Base-by-base conservation (phyloP, 805 yeast species). In the Candida montana region DNA sequence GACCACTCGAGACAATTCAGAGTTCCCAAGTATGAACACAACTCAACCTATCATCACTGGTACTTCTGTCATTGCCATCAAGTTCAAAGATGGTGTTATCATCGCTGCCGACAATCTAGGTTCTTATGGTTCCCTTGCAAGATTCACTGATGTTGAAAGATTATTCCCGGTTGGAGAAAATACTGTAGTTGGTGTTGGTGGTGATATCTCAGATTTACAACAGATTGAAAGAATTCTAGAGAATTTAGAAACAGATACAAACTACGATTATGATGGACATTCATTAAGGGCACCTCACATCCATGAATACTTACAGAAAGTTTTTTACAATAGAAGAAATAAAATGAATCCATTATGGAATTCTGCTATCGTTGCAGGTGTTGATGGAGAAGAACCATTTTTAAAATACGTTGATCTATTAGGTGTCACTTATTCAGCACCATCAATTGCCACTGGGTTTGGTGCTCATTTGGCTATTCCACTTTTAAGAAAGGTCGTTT, bases 341-440 rank as follows among this genome's bases (percentile, higher is more conserved):
- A 89, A 93, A 64, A 82, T 93, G 91, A 79, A 93, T 61, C 99
- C 99, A 19, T 72, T 89, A 50, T 93, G 98, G 98, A 93, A 93
- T 64, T 83, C 98, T 1, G 67, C 85, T 30, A 71, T 93, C 42
- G 97, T 93, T 39, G 96, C 89, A 12, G 99, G 99, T 9, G 72
- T 83, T 52, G 83, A 84, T 59, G 79, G 75, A 49, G 79, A 79
- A 31, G 72, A 68, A 35, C 88, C 93, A 34, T 85, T 84, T 54
- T 71, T 93, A 57, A 80, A 82, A 51, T 90, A 86, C 58, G 95
- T 89, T 35, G 96, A 93, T 62, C 69, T 93, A 46, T 74, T 90
- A 46, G 99, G 99, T 38, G 96, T 89, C 21, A 76, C 95, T 3
- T 93, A 86, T 63, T 74, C 86, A 4, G 74, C 98, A 0, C 93